Evolutionary conservation across 2,329 filamentous ascomycete genomes (phyloP).

Genomic region (Monosporascus sp.): DNA sequence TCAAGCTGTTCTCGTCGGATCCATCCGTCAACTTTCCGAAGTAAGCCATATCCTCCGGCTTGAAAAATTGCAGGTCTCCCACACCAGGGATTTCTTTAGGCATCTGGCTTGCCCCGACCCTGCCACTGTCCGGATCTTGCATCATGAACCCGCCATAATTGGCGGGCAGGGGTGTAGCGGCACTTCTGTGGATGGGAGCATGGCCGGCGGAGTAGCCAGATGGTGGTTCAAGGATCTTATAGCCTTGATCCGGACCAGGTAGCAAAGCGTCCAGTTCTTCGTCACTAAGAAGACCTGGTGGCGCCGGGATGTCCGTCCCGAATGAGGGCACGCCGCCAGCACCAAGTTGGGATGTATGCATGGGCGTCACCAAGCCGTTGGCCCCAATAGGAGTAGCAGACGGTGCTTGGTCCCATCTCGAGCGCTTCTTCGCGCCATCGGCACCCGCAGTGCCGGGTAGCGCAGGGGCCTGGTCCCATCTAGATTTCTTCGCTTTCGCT

Average conservation of each 20-base stretch:
- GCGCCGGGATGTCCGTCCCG: constrained; percentile 72
- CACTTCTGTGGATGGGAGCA: constrained; percentile 68
- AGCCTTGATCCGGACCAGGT: constrained; percentile 81
- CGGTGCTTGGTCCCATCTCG: constrained; percentile 88
- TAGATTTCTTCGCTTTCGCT: constrained; percentile 66
- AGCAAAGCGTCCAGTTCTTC: constrained; percentile 92
- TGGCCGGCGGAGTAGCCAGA: constrained; percentile 85
- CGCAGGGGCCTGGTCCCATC: constrained; percentile 81
- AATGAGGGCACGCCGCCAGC: constrained; percentile 56
- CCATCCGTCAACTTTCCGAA: constrained; percentile 97
- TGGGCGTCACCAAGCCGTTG: constrained; percentile 70
- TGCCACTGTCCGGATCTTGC: constrained; percentile 84
- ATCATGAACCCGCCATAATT: constrained; percentile 81
- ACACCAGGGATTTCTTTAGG: constrained; percentile 95
- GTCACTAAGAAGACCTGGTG: constrained; percentile 80
- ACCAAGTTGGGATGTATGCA: constrained; percentile 62
- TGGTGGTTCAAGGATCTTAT: constrained; percentile 85
- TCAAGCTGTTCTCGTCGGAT: constrained; percentile 84
- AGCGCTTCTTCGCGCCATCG: constrained; percentile 67
- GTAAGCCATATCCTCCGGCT: constrained; percentile 97
- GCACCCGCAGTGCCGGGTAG: constrained; percentile 42
- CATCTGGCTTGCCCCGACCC: constrained; percentile 81
- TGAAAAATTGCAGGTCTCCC: constrained; percentile 95
- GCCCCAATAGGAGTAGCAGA: constrained; percentile 70
- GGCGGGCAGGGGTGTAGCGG: constrained; percentile 67